Evolutionary conservation across 2,329 filamentous ascomycete species (phyloP), one percentile per base, ranked within the genome.

Genomic region (Corinectria fuckeliana): DNA sequence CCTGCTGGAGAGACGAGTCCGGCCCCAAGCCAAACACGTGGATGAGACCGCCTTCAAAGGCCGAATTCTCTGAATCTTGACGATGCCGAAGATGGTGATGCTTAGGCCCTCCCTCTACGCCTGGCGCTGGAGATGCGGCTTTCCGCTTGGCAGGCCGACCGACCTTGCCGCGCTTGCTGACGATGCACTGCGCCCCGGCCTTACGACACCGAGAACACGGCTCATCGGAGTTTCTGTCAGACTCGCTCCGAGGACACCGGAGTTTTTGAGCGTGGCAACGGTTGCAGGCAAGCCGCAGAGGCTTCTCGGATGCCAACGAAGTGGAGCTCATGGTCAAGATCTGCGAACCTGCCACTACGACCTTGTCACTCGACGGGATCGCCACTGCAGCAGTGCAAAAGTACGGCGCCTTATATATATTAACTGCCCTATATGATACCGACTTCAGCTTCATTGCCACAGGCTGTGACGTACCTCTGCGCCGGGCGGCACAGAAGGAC

Each of bases 121-220:
- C 13, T n/a, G n/a, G n/a, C n/a, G 50, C 36, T 28, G 55, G 36
- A 13, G 59, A 42, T 3, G 21, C 45, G 13, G 50, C 26, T 26
- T 63, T 64, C 25, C 56, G 41, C 50, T 62, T 64, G 3, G 59
- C 49, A 3, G 62, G 62, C 10, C 62, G 56, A 26, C 62, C 62
- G 13, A 64, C 59, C 39, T 64, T 64, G 52, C 62, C 62, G 49
- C 59, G 45, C 56, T 56, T 48, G 20, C 59, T 57, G 44, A 64
- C 59, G 20, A 64, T 50, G 39, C 62, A 64, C 25, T 50, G 41
- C 7, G 57, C 62, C 9, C 59, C 56, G n/a, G 62, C 62, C 50
- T 62, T 64, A 38, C 50, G 62, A 34, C 62, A 64, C 11, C 62
- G 52, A 9, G 62, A 62, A 49, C 62, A 64, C 21, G 62, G 55